phyloP scores from a whole-genome alignment of 1,139 yeast genomes.

The Zhuliangozyma blackwelliae region DNA sequence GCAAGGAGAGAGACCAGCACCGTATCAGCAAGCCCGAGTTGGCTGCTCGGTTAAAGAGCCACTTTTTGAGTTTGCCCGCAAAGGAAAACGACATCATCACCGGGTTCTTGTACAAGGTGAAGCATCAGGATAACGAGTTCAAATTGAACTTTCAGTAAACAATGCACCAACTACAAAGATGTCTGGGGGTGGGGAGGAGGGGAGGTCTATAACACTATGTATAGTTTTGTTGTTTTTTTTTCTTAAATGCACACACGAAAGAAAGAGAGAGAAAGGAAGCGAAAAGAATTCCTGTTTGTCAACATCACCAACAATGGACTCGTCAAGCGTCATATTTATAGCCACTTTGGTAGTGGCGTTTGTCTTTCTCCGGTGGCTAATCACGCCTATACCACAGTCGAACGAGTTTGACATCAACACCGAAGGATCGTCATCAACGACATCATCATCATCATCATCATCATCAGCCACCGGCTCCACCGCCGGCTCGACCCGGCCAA shows the following conservation, averaged over 20 bases:
- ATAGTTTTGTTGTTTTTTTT: no score
- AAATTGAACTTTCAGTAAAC: slow-evolving; percentile 27
- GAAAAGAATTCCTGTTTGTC: no score
- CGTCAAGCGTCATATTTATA: slow-evolving; percentile 50
- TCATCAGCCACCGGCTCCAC: slow-evolving; percentile 4
- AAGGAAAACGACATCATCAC: slow-evolving; percentile 78
- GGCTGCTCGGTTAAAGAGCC: slow-evolving; percentile 55
- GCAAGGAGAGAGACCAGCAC: slow-evolving; percentile 18
- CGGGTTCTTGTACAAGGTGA: slow-evolving; percentile 71
- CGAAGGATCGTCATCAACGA: slow-evolving; percentile 3
- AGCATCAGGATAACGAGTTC: slow-evolving; percentile 54
- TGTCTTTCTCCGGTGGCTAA: slow-evolving; percentile 57
- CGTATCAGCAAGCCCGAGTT: slow-evolving; percentile 52
- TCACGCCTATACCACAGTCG: slow-evolving; percentile 47
- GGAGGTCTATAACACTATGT: no score
- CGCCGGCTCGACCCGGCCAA: slow-evolving; percentile 2
- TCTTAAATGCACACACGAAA: no score
- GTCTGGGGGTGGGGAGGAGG: no score
- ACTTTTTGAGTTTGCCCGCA: slow-evolving; percentile 56
- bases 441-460: slow-evolving; percentile 4
- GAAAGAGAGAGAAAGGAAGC: no score
- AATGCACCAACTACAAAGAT: background rate
- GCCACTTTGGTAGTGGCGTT: slow-evolving; percentile 48
- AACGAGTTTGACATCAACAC: slow-evolving; percentile 19
- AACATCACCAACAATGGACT: slow-evolving; percentile 41